Evolutionary conservation across 2,329 filamentous ascomycete species (phyloP).

Genomic region (Zymoseptoria tritici): DNA sequence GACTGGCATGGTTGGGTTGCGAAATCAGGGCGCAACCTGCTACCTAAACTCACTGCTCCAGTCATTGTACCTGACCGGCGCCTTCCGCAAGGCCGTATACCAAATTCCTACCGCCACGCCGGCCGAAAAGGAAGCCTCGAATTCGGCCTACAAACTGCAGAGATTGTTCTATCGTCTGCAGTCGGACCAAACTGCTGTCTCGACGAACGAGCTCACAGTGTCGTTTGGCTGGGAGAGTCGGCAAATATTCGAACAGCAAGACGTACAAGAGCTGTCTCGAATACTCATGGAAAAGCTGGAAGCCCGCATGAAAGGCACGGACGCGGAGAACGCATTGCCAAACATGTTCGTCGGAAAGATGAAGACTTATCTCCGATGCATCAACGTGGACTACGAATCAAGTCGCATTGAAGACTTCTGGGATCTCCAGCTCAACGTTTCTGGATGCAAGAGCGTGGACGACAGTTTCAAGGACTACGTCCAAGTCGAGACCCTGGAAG

Average conservation of each 20-base stretch:
- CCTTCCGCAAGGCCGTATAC: constrained; percentile 95
- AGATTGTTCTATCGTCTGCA: constrained; percentile 92
- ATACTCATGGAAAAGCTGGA: constrained; percentile 98
- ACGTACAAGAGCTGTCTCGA: constrained; percentile 92
- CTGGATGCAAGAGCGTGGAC: constrained; percentile 83
- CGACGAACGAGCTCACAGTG: constrained; percentile 86
- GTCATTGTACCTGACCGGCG: constrained; percentile 55
- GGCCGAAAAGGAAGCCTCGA: constrained; percentile 69
- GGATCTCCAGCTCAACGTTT: constrained; percentile 97
- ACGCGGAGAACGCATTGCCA: constrained; percentile 78
- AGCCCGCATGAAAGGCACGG: constrained; percentile 95
- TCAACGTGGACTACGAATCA: constrained; percentile 96
- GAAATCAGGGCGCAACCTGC: constrained; percentile 80
- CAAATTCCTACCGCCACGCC: constrained; percentile 90
- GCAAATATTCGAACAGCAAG: constrained; percentile 97
- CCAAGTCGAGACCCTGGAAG: constrained; percentile 91
- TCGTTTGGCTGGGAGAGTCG: constrained; percentile 98
- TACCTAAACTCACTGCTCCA: constrained; percentile 45
- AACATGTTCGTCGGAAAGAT: constrained; percentile 95
- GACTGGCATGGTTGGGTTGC: constrained; percentile 91
- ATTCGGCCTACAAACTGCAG: constrained; percentile 75
- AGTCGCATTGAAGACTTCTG: constrained; percentile 95
- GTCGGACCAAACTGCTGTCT: constrained; percentile 73
- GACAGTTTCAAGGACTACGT: constrained; percentile 96
- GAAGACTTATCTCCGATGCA: constrained; percentile 98